Base-by-base conservation (phyloP, 169 alveolate genomes). In the Plasmodium vinckei region DNA sequence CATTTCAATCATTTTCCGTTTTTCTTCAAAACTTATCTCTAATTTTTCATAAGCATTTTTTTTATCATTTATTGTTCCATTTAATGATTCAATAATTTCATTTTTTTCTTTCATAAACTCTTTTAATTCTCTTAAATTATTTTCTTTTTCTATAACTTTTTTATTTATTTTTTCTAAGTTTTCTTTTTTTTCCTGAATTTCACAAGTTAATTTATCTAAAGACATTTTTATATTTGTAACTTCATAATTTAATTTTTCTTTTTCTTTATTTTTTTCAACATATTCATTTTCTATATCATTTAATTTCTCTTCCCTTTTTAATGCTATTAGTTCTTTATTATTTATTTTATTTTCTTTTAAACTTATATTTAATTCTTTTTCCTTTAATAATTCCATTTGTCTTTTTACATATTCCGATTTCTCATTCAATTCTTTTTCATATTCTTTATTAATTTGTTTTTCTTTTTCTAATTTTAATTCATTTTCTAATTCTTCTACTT, bases 221-320 rank as follows among this genome's bases (percentile, higher is more conserved):
- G 49, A 19, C 46, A 44, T 67, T 53, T 67, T 79, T 17, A 65
- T 54, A 59, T 79, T 79, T 27, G 53, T 25, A 65, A 79, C 64
- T 79, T 79, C 89, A 42, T 53, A 53, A 51, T 53, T 44, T 10
- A 79, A 46, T 53, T 51, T 49, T 65, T 79, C 89, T 39, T 65
- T 79, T 79, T 79, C 89, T 65, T 79, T 67, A 65, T 53, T 79
- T 67, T 79, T 79, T 65, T 79, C 82, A 15, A 79, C 12, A 25
- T 64, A 79, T 5, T 79, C 64, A 25, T 12, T 60, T 69, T 79
- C 72, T 51, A 79, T 33, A 56, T 25, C 54, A 67, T 79, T 53
- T 59, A 79, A 25, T 79, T 65, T 67, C 25, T 79, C 82, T 79
- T 79, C 89, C 70, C 51, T 79, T 79, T 65, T 47, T 46, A 60